Evolutionary conservation across 75 land plant species (phyloP).

Genomic region (Picea sitchensis): DNA sequence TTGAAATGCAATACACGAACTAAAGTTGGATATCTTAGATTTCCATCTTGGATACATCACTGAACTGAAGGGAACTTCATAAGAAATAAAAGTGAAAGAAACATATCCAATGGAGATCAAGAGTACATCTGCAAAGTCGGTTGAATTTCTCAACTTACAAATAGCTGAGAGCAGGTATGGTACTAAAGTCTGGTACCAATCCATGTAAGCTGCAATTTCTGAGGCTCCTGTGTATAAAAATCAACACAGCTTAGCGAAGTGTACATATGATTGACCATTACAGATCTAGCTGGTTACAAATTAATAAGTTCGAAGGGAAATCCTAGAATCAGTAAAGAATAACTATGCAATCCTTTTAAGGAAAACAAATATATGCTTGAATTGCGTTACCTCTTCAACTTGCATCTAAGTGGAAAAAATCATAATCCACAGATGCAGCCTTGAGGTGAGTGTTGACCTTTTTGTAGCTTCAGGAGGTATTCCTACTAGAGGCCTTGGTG

Average conservation of each 20-base stretch:
- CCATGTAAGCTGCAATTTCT: slow-evolving; percentile 72
- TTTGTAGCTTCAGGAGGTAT: no score
- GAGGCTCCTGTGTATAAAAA: slow-evolving; percentile 51
- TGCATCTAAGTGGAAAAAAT: no score
- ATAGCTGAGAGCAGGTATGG: slow-evolving; percentile 36
- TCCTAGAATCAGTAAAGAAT: background rate
- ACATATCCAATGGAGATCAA: no score
- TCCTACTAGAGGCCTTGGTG: no score
- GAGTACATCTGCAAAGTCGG: no score
- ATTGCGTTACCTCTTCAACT: no score
- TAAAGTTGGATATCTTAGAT: no score
- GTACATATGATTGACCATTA: background rate
- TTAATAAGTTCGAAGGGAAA: background rate
- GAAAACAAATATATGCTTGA: slow-evolving; percentile 2
- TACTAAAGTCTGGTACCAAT: slow-evolving; percentile 46
- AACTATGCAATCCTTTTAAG: background rate
- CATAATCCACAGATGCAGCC: no score
- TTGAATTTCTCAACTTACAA: slow-evolving; percentile 35
- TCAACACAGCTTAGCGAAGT: slow-evolving; percentile 1
- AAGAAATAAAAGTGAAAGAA: no score
- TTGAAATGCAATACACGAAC: background rate
- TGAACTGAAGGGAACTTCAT: no score
- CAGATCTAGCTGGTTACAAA: background rate
- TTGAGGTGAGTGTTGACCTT: no score
- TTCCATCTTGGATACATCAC: no score